Percentiles rank a stretch among this genome's conserved stretches.
phyloP scores from a whole-genome alignment of 768 basidiomycete genomes.

The Pisolithus orientalis region DNA sequence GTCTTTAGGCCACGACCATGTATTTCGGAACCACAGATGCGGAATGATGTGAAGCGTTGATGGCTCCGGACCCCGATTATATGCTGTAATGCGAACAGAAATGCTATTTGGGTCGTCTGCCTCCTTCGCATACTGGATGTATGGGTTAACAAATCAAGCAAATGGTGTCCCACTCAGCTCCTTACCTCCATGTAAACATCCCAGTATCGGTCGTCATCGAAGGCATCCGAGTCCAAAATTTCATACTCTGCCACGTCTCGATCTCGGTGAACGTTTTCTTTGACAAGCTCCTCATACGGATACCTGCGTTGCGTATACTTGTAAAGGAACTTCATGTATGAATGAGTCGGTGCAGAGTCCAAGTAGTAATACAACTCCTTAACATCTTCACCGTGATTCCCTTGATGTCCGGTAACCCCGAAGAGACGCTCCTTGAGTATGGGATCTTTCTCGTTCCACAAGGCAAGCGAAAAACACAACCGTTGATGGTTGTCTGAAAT shows the following conservation, averaged over 20 bases:
- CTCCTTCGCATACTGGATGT: constrained; percentile 87
- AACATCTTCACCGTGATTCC: constrained; percentile 99
- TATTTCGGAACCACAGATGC: constrained; percentile 96
- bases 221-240: constrained; percentile 85
- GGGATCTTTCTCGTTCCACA: constrained; percentile 93
- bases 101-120: constrained; percentile 83
- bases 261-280: constrained; percentile 74
- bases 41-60: constrained; percentile 93
- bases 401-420: constrained; percentile 94
- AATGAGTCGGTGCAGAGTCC: constrained; percentile 97
- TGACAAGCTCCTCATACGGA: constrained; percentile 91
- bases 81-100: constrained; percentile 91
- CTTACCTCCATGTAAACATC: constrained; percentile 95
- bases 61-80: constrained; percentile 94
- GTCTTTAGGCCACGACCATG: constrained; percentile 89
- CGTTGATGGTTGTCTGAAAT: constrained; percentile 97
- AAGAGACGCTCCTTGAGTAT: constrained; percentile 97
- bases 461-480: constrained; percentile 80
- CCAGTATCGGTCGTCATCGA: constrained; percentile 95
- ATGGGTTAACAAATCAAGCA: constrained; percentile 2
- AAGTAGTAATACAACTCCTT: constrained; percentile 99
- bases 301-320: constrained; percentile 92
- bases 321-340: constrained; percentile 99
- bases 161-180: constrained; percentile 7
- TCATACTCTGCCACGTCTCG: constrained; percentile 90